These are phyloP conservation scores for Singerocomus rubriflavus DNA, from an alignment of 1,284 basidiomycete species.

Conservation along the genomic window DNA sequence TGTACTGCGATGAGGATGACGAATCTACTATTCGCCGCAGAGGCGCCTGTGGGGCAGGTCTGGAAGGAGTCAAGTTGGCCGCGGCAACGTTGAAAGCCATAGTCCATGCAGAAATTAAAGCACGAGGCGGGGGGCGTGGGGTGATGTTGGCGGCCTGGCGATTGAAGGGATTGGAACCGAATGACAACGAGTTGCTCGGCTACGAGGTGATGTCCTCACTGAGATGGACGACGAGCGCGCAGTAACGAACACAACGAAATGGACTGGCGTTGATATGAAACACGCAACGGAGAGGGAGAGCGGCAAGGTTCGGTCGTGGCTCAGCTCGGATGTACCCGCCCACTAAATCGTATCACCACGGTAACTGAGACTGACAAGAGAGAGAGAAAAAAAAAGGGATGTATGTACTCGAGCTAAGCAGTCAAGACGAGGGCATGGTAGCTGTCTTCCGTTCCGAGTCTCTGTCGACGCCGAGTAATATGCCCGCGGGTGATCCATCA, in stretches of 20 bases:
- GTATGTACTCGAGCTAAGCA: slow-evolving; percentile 4
- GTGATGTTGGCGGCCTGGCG: neutral
- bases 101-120: slow-evolving; percentile 20
- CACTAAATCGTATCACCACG: slow-evolving; percentile 26
- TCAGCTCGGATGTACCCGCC: slow-evolving; percentile 31
- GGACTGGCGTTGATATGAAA: slow-evolving; percentile 1
- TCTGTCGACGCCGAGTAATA: neutral
- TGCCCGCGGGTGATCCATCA: neutral
- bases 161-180: neutral
- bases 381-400: neutral
- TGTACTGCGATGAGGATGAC: slow-evolving; percentile 33
- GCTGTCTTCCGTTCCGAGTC: slow-evolving; percentile 1
- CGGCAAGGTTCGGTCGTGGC: slow-evolving; percentile 9
- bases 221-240: slow-evolving; percentile 2
- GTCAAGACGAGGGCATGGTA: neutral
- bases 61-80: slow-evolving; percentile 50
- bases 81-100: slow-evolving; percentile 52
- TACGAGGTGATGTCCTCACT: slow-evolving; percentile 4
- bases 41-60: slow-evolving; percentile 68
- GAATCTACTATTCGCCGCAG: slow-evolving; percentile 43
- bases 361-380: slow-evolving; percentile 19
- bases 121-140: slow-evolving; percentile 13
- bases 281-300: neutral
- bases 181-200: neutral
- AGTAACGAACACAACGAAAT: neutral